phyloP scores from a whole-genome alignment of 2,329 filamentous ascomycete species.

The Colletotrichum viniferum region DNA sequence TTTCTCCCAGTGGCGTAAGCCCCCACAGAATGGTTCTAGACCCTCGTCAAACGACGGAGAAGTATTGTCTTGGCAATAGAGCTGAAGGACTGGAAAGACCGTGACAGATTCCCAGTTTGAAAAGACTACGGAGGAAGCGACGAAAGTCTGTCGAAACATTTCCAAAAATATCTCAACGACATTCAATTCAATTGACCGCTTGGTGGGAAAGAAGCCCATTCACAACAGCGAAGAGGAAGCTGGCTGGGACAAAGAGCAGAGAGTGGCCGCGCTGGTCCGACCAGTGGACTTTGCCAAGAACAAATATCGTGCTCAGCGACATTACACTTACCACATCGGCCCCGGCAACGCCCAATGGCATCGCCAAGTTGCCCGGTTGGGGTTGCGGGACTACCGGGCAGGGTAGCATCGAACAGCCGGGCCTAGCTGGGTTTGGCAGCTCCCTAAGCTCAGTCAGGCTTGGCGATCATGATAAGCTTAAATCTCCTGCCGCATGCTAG shows the following conservation, averaged over 20 bases:
- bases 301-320: background rate
- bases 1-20: background rate
- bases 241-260: background rate
- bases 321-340: background rate
- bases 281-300: conserved; percentile 7
- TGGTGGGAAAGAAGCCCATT: background rate
- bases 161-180: background rate
- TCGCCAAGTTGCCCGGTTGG: background rate
- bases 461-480: conserved; percentile 22
- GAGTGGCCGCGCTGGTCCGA: background rate
- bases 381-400: conserved; percentile 3
- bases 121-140: background rate
- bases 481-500: conserved; percentile 21
- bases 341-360: background rate
- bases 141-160: background rate
- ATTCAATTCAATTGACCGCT: background rate
- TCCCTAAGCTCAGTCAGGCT: conserved; percentile 2
- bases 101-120: background rate
- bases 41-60: background rate
- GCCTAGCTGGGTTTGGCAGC: conserved; percentile 20
- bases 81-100: background rate
- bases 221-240: background rate
- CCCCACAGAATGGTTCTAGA: background rate
- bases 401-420: conserved; percentile 12
- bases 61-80: background rate